phyloP scores from a whole-genome alignment of 139 green algal genomes.

The Asterochloris sp. region DNA sequence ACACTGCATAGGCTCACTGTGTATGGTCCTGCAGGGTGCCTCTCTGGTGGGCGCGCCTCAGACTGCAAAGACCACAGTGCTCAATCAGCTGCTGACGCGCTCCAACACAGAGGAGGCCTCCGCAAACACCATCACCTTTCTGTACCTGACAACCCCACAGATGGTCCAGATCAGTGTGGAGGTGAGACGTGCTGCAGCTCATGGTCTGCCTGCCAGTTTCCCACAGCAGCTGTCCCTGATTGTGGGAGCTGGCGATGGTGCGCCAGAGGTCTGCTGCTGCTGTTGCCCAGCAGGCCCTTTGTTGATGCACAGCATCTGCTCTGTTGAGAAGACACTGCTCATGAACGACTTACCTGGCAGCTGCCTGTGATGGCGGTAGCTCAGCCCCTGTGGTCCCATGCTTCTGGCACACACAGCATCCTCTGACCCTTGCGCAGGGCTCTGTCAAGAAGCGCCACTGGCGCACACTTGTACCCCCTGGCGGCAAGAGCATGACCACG shows the following conservation, averaged over 20 bases:
- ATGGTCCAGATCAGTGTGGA: slow-evolving; percentile 87
- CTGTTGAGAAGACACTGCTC: too few species aligned
- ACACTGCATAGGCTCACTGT: not conserved
- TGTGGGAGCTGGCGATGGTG: too few species aligned
- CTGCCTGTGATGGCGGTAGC: too few species aligned
- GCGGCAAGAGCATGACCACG: slow-evolving; percentile 82
- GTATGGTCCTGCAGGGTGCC: slow-evolving; percentile 20
- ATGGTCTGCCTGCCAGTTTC: too few species aligned
- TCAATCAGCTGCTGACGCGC: slow-evolving; percentile 79
- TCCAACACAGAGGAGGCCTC: slow-evolving; percentile 63
- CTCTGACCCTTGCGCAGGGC: slow-evolving; percentile 46
- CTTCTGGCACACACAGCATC: not conserved
- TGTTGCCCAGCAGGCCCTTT: too few species aligned
- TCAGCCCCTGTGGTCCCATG: too few species aligned
- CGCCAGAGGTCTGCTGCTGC: too few species aligned
- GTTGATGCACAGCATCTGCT: too few species aligned
- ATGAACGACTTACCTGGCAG: not conserved
- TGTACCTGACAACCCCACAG: slow-evolving; percentile 79
- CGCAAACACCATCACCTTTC: slow-evolving; percentile 92
- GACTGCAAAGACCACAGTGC: slow-evolving; percentile 87
- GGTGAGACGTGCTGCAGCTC: not conserved
- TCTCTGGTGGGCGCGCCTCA: slow-evolving; percentile 86
- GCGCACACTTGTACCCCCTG: slow-evolving; percentile 85
- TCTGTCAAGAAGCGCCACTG: slow-evolving; percentile 92
- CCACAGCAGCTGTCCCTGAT: too few species aligned